Evolutionary conservation across 805 yeast genomes (phyloP), one percentile per base, ranked within the genome.

Genomic region (Candida patagonica): DNA sequence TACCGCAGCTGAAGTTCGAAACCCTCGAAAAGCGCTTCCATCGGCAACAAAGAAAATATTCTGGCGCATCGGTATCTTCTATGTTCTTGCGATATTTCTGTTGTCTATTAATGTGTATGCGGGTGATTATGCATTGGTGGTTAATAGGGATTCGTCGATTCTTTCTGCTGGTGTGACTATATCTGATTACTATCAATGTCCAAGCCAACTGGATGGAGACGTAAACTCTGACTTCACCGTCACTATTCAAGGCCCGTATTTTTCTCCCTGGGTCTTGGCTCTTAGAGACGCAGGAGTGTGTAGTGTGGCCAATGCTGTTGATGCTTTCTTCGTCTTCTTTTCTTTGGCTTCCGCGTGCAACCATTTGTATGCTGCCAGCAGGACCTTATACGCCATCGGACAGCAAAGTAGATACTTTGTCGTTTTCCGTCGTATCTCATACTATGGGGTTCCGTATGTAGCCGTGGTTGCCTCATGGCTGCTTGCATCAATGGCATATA

Each of bases 1-100:
- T 40, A 89, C 92, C 2, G 86, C 89, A 5, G 83, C 88, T 57
- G 95, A 84, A 57, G 82, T 88, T n/a, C 67, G 78, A 44, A 78
- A 81, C 48, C 94, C 95, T 4, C 66, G 92, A 47, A 74, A 70
- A 45, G 77, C 89, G 0, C 65, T 84, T 13, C 94, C 94, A 1
- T 69, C 78, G 8, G 89, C 92, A 1, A 81, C 88, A 2, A 76
- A 70, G 49, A 67, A 80, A 49, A 84, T 82, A 2, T 81, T 82
- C 54, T 79, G 82, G 70, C 65, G 88, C 51, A 73, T 84, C 26
- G 51, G 79, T 4, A 55, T 80, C 1, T 71, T 82, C 47, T 84
- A 83, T 57, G 57, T 82, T 34, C 55, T 83, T 15, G 73, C 85
- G 2, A 70, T 80, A 16, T 78, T 84, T 52, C 64, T 79, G 10